phyloP scores from a whole-genome alignment of 2,329 filamentous ascomycete species.

The Ophiostoma quercus region DNA sequence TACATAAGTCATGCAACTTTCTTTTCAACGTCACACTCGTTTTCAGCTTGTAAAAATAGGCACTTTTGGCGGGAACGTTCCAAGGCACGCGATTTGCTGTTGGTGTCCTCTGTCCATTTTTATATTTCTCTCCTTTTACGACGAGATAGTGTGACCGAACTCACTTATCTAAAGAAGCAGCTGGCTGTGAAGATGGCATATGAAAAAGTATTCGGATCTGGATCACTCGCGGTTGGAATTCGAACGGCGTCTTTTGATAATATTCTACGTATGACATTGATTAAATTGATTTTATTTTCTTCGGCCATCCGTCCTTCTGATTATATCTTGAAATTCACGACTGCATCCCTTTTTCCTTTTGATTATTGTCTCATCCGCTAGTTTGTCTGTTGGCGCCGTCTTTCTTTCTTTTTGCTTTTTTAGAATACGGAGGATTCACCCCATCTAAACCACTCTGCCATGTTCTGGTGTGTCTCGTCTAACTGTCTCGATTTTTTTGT shows the following conservation, averaged over 20 bases:
- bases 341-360: neutral
- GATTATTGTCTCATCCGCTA: constrained; percentile 1
- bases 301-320: neutral
- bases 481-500: neutral
- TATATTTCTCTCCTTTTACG: neutral
- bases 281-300: neutral
- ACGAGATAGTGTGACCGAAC: neutral
- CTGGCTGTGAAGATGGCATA: neutral
- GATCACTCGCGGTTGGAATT: neutral
- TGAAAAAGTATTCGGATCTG: neutral
- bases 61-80: neutral
- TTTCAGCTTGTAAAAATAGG: constrained; percentile 15
- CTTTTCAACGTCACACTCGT: constrained; percentile 7
- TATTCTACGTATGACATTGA: neutral
- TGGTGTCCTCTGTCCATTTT: neutral
- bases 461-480: neutral
- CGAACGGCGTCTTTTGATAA: neutral
- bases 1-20: constrained; percentile 3
- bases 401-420: neutral
- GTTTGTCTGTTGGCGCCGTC: neutral
- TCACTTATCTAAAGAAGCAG: neutral
- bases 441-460: neutral
- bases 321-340: no score
- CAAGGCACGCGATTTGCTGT: constrained; percentile 8
- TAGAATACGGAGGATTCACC: neutral